Percentiles rank a stretch among this genome's conserved stretches.
phyloP scores from a whole-genome alignment of 331 rosid species.

The Rhamnella rubrinervis region DNA sequence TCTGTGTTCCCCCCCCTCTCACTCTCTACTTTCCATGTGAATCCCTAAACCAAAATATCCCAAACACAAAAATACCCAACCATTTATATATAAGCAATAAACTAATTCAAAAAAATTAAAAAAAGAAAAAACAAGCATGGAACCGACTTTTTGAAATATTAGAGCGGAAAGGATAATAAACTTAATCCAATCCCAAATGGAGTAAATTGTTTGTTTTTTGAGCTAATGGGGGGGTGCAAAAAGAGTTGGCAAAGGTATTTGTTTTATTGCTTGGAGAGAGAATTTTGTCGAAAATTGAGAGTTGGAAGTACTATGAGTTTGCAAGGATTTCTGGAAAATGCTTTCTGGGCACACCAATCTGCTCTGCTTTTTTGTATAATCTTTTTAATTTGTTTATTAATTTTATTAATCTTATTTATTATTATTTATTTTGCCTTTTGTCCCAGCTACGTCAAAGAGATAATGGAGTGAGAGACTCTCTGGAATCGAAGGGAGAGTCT shows the following conservation, averaged over 20 bases:
- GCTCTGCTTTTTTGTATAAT: slow-evolving; percentile 52
- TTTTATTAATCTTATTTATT: neutral
- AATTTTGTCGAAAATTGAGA: slow-evolving; percentile 48
- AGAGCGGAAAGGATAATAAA: neutral
- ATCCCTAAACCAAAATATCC: slow-evolving; percentile 24
- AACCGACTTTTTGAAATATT: slow-evolving; percentile 13
- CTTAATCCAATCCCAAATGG: slow-evolving; percentile 15
- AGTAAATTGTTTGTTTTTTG: neutral
- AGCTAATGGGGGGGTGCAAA: too few relatives aligned
- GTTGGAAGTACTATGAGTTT: slow-evolving; percentile 54
- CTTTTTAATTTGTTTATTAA: slow-evolving; percentile 11
- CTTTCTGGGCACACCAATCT: slow-evolving; percentile 47
- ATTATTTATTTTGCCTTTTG: slow-evolving; percentile 1
- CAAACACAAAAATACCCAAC: neutral
- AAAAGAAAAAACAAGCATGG: slow-evolving; percentile 5
- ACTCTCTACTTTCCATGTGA: slow-evolving; percentile 23
- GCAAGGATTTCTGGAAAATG: slow-evolving; percentile 74
- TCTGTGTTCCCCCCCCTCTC: slow-evolving; percentile 2
- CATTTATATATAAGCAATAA: slow-evolving; percentile 17
- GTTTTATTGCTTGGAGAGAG: slow-evolving; percentile 29
- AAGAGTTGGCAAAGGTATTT: neutral
- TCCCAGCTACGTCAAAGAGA: slow-evolving; percentile 21
- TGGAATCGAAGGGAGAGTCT: neutral
- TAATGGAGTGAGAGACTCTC: slow-evolving; percentile 29
- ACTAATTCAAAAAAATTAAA: neutral